Conservation (phyloP, 176 grass and related monocot genomes). For the Oryza punctata region DNA sequence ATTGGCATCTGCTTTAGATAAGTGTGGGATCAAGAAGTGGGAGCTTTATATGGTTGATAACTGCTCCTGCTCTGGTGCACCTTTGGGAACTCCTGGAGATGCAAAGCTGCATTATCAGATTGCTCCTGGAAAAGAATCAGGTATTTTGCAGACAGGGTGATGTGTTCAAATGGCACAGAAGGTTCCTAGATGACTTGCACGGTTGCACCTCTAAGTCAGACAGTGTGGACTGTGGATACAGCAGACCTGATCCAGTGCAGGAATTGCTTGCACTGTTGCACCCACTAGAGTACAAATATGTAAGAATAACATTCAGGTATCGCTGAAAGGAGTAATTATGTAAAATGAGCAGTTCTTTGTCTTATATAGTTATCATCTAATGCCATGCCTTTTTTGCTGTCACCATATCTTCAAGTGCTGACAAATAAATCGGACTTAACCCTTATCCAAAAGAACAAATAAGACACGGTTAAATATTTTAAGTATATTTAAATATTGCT, state of each 20-base stretch:
- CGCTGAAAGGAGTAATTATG: constrained; percentile 14
- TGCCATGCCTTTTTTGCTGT: neutral
- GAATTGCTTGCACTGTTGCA: too few species aligned
- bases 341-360: constrained; percentile 1
- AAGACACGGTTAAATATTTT: too few species aligned
- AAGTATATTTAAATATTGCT: neutral
- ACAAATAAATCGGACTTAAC: neutral
- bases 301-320: neutral
- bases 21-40: constrained; percentile 87
- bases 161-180: constrained; percentile 20
- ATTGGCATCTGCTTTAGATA: constrained; percentile 64
- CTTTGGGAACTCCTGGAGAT: constrained; percentile 75
- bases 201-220: too few species aligned
- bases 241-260: too few species aligned
- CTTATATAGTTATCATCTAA: neutral
- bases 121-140: constrained; percentile 40
- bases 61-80: constrained; percentile 57
- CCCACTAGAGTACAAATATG: neutral
- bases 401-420: neutral
- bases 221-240: too few species aligned
- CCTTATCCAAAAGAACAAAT: neutral
- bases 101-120: constrained; percentile 71
- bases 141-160: constrained; percentile 47
- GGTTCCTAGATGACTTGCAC: neutral
- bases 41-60: constrained; percentile 89